Percentiles rank a stretch among this genome's conserved stretches.
phyloP scores from a whole-genome alignment of 2,329 filamentous ascomycete genomes.

The Chaetomium strumarium region DNA sequence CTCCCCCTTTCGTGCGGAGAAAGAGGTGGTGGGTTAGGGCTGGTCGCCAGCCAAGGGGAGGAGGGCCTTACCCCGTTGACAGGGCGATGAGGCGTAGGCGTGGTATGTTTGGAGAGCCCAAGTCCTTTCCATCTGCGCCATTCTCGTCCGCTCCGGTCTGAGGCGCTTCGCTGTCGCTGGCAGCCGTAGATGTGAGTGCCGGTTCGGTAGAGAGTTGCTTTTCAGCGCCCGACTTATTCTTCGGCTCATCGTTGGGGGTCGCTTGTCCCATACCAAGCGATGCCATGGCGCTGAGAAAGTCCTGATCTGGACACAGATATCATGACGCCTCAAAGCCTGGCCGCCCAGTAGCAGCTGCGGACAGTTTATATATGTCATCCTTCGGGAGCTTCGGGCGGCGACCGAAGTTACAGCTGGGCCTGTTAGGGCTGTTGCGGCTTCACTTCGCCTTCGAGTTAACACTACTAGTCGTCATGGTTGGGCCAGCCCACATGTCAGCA shows the following conservation, averaged over 20 bases:
- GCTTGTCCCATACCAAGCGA: background rate
- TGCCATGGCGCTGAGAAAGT: background rate
- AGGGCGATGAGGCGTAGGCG: background rate
- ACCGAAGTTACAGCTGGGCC: no score
- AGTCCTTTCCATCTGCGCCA: background rate
- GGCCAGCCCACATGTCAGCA: no score
- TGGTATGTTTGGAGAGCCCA: slow-evolving; percentile 3
- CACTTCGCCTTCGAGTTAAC: no score
- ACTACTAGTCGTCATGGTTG: no score
- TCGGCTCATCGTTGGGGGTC: background rate
- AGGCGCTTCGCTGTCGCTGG: background rate
- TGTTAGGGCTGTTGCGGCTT: no score
- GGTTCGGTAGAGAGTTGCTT: background rate
- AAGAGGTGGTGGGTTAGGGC: background rate
- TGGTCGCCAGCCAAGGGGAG: no score
- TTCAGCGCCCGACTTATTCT: background rate
- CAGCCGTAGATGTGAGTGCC: background rate
- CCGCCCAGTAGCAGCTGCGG: no score
- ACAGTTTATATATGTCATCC: no score
- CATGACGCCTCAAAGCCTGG: background rate
- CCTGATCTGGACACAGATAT: background rate
- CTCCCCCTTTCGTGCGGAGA: background rate
- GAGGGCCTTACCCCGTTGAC: background rate
- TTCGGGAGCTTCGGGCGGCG: no score
- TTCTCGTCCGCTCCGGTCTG: background rate